A percentile compares a stretch with the other conserved stretches of the same genome.
These are phyloP conservation scores for Chrysopogon serrulatus DNA, from an alignment of 176 grass and related monocot species.

Conservation along the genomic window DNA sequence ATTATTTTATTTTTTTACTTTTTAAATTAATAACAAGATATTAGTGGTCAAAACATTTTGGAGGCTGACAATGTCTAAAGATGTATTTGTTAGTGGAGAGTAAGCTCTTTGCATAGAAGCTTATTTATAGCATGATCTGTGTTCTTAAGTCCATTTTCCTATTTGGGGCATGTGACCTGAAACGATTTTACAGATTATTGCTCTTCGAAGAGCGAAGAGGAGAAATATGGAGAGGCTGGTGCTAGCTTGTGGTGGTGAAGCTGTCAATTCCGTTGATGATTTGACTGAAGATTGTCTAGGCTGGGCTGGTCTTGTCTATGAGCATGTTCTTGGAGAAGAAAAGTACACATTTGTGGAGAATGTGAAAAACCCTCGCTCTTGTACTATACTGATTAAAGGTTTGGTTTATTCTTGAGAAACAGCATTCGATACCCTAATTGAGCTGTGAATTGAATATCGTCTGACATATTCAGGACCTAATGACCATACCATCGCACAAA, in stretches of 20 bases:
- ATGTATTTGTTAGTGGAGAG: background rate
- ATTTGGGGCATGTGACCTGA: background rate
- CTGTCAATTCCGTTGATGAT: constrained; percentile 92
- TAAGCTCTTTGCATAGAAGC: background rate
- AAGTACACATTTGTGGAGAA: constrained; percentile 98
- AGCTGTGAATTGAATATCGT: constrained; percentile 1
- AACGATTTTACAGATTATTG: constrained; percentile 70
- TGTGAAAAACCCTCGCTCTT: constrained; percentile 90
- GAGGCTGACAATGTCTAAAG: background rate
- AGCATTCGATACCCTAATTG: background rate
- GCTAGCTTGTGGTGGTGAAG: constrained; percentile 83
- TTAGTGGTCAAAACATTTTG: background rate
- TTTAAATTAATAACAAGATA: background rate
- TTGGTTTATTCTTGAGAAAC: constrained; percentile 25
- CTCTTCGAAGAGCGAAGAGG: constrained; percentile 88
- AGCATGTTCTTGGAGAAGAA: constrained; percentile 94
- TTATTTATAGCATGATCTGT: background rate
- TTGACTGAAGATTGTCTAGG: constrained; percentile 90
- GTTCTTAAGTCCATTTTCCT: background rate
- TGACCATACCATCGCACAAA: constrained; percentile 98
- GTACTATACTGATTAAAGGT: constrained; percentile 99
- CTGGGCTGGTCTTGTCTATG: constrained; percentile 95
- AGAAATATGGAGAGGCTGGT: constrained; percentile 99
- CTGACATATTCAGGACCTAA: constrained; percentile 68
- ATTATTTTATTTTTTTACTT: background rate